Percentiles rank a stretch among this genome's conserved stretches.
phyloP scores from a whole-genome alignment of 768 basidiomycete species.

The Lyophyllum semitale region DNA sequence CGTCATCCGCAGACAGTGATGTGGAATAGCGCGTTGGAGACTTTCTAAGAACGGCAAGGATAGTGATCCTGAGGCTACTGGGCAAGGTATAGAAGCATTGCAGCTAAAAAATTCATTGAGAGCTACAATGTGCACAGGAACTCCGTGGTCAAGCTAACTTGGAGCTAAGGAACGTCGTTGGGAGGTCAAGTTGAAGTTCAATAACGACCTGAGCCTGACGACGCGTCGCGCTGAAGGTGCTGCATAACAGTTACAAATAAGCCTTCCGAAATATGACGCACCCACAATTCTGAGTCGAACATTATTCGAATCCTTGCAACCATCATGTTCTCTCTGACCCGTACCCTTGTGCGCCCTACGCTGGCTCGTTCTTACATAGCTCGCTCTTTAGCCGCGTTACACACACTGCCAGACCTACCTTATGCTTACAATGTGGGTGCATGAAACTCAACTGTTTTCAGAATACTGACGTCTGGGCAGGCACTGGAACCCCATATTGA shows the following conservation, averaged over 20 bases:
- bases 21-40: too few relatives aligned
- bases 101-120: too few relatives aligned
- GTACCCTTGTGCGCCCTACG: conserved; percentile 42
- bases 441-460: neutral
- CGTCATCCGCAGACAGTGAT: too few relatives aligned
- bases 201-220: too few relatives aligned
- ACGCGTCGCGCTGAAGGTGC: neutral
- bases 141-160: too few relatives aligned
- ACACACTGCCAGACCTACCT: conserved; percentile 79
- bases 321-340: conserved; percentile 53
- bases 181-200: too few relatives aligned
- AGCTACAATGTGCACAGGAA: too few relatives aligned
- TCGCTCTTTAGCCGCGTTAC: conserved; percentile 48
- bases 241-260: conserved; percentile 10
- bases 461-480: conserved; percentile 30
- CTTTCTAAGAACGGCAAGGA: too few relatives aligned
- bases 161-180: too few relatives aligned
- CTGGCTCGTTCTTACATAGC: conserved; percentile 46
- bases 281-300: neutral
- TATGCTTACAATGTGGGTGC: conserved; percentile 73
- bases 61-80: too few relatives aligned
- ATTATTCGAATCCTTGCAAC: neutral
- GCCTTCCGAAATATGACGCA: conserved; percentile 19
- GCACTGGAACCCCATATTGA: conserved; percentile 94
- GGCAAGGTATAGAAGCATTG: too few relatives aligned